Evolutionary conservation across 2,329 filamentous ascomycete genomes (phyloP).

Genomic region (Colletotrichum zoysiae): DNA sequence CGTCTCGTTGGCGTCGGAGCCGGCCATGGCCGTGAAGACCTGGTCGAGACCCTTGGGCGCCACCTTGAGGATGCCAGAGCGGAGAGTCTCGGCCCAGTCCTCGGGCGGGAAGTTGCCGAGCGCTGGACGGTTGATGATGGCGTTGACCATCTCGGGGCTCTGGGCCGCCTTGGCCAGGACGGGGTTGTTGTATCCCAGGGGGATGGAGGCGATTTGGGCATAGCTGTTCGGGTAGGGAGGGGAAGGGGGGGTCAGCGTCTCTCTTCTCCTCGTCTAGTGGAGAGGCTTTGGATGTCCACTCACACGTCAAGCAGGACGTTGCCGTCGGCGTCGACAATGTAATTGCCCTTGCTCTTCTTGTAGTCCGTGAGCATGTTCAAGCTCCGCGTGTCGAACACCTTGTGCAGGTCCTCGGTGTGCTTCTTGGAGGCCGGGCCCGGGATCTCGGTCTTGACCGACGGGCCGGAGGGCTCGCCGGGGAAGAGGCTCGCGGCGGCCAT

Average conservation of each 20-base stretch:
- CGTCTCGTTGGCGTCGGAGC: conserved; percentile 93
- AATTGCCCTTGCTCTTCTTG: conserved; percentile 82
- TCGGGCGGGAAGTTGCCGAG: conserved; percentile 91
- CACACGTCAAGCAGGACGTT: conserved; percentile 80
- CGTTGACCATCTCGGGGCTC: conserved; percentile 82
- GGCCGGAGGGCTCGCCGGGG: conserved; percentile 64
- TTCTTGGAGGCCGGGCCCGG: conserved; percentile 82
- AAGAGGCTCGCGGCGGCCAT: conserved; percentile 51
- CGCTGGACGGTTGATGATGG: conserved; percentile 89
- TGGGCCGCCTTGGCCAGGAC: conserved; percentile 76
- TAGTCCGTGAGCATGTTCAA: conserved; percentile 88
- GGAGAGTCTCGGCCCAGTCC: conserved; percentile 85
- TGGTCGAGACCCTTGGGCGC: conserved; percentile 87
- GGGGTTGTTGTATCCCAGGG: conserved; percentile 93
- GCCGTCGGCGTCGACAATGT: conserved; percentile 79
- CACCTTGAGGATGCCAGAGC: conserved; percentile 83
- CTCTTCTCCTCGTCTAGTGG: background rate
- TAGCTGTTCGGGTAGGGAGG: conserved; percentile 63
- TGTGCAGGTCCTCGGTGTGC: conserved; percentile 76
- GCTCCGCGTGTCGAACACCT: conserved; percentile 87
- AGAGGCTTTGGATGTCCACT: conserved; percentile 45
- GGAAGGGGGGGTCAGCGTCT: conserved; percentile 5
- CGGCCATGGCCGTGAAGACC: conserved; percentile 90
- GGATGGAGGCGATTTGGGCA: conserved; percentile 93
- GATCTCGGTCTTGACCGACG: conserved; percentile 70